Base-by-base conservation (phyloP, 1,284 basidiomycete species). In the Cutaneotrichosporon dermatis region DNA sequence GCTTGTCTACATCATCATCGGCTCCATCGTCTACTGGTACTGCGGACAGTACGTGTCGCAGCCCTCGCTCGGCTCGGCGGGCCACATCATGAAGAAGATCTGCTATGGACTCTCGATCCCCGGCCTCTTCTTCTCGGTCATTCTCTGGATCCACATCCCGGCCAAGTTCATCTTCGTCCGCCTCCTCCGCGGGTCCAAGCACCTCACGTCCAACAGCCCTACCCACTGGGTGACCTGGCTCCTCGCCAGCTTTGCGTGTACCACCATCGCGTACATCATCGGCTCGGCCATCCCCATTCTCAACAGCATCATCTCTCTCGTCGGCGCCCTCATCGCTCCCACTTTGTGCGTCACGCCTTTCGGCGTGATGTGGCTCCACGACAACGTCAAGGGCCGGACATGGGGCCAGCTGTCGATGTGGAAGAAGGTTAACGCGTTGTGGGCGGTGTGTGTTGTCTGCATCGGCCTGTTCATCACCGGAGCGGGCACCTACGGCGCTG, bases 71-170 rank as follows among this genome's bases (percentile, higher is more conserved):
- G 75, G 76, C 2, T 69, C 68, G 4, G 74, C 76, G 13, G 78
- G 78, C 46, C 51, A 60, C 1, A 53, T 75, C 25, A 69, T 79
- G 60, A 77, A 79, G 68, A 73, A 74, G 54, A 66, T 79, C 53
- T 66, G 66, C 37, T 80, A 78, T 63, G 78, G 76, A 10, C 61
- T 80, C 34, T 73, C 77, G 6, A 58, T 79, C 11, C 76, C 75
- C 5, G 76, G 73, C n/a, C 60, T 70, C 25, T 59, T 70, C 35
- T 66, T 63, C 50, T 59, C 49, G 13, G 65, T 73, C 25, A 63
- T 58, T 51, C 55, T 58, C 53, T 65, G 50, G 62, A 60, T 59
- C 55, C 57, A 73, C 67, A 61, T 73, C 56, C 68, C 70, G 10
- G 68, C 70, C 43, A 74, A 73, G 55, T 75, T 66, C 62, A 55